Conservation (phyloP, 345 rosid species). For the Camelina neglecta region DNA sequence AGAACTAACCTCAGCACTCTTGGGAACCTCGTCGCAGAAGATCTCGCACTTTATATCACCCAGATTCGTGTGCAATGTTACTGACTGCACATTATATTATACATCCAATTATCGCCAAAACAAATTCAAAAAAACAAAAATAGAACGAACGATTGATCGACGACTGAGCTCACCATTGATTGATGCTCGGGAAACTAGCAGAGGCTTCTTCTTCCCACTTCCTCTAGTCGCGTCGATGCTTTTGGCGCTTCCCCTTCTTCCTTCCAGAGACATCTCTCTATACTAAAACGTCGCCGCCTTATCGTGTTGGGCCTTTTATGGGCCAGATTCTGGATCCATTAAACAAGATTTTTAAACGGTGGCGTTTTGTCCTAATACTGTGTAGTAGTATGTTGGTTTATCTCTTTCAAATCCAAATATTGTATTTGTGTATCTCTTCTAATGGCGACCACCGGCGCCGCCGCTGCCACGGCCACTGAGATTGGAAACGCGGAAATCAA, state of each 20-base stretch:
- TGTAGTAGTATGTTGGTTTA: too few species aligned
- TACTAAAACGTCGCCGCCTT: neutral
- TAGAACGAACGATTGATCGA: neutral
- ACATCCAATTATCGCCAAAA: neutral
- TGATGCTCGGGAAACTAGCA: neutral
- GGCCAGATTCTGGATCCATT: neutral
- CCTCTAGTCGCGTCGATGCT: constrained; percentile 4
- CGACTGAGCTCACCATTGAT: constrained; percentile 36
- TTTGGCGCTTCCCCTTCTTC: constrained; percentile 8
- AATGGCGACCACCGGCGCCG: constrained; percentile 44
- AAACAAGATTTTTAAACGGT: neutral
- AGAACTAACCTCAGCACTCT: constrained; percentile 78
- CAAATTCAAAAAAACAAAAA: neutral
- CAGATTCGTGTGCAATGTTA: constrained; percentile 95
- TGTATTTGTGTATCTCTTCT: neutral
- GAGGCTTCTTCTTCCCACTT: constrained; percentile 14
- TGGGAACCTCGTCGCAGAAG: constrained; percentile 92
- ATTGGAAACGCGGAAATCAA: constrained; percentile 26
- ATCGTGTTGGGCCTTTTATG: constrained; percentile 13
- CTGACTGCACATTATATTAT: constrained; percentile 56
- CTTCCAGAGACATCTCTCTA: neutral
- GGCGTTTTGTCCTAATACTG: neutral
- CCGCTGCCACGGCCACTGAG: constrained; percentile 23
- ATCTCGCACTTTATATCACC: constrained; percentile 98
- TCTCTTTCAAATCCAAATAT: neutral